These are phyloP conservation scores for Neonectria sp. DNA, from an alignment of 2,329 filamentous ascomycete genomes.

Conservation along the genomic window DNA sequence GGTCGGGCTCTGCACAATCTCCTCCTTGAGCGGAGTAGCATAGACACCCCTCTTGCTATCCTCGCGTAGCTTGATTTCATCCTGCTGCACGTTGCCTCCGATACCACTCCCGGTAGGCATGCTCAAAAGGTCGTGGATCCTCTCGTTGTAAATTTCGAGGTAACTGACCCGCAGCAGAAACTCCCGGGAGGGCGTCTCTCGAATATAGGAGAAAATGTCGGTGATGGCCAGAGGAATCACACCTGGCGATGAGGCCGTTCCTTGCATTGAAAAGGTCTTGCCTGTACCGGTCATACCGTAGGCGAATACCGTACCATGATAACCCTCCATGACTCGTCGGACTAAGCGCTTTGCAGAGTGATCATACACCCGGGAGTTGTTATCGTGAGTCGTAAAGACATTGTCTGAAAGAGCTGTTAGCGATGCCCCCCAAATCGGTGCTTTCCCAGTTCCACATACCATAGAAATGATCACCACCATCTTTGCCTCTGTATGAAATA, in stretches of 20 bases:
- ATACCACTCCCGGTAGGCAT: constrained; percentile 74
- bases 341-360: constrained; percentile 94
- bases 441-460: constrained; percentile 69
- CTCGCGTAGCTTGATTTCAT: constrained; percentile 97
- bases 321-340: constrained; percentile 97
- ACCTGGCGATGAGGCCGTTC: constrained; percentile 93
- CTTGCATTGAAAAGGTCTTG: constrained; percentile 99
- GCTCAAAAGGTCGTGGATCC: constrained; percentile 92
- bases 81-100: constrained; percentile 73
- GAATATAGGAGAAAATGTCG: constrained; percentile 99
- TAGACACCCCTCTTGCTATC: constrained; percentile 98
- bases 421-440: constrained; percentile 9
- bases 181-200: constrained; percentile 94
- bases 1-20: constrained; percentile 98
- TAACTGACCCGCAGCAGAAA: constrained; percentile 97
- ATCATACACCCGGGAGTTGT: constrained; percentile 96
- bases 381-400: constrained; percentile 93
- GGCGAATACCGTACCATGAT: constrained; percentile 97
- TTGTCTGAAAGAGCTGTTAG: constrained; percentile 76
- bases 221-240: constrained; percentile 98
- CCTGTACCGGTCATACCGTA: constrained; percentile 99
- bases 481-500: constrained; percentile 87
- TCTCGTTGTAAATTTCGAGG: constrained; percentile 98
- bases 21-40: constrained; percentile 95
- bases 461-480: constrained; percentile 93